phyloP scores from a whole-genome alignment of 1,139 yeast species.

The Candida albicans region DNA sequence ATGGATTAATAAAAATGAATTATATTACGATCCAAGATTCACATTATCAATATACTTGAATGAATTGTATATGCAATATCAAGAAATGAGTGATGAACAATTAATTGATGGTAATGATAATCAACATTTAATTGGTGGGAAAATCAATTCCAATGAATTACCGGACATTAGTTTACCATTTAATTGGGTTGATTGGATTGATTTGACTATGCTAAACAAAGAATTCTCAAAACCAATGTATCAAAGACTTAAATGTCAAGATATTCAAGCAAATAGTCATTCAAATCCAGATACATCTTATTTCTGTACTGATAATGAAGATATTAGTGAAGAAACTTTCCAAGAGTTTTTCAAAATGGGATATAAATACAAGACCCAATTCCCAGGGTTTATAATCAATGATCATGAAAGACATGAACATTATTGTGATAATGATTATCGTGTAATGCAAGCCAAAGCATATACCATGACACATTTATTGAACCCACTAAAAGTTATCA shows the following conservation, averaged over 20 bases:
- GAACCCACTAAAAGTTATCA: constrained; percentile 31
- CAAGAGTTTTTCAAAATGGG: constrained; percentile 18
- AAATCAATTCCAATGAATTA: constrained; percentile 7
- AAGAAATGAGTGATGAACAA: background rate
- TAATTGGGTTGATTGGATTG: constrained; percentile 30
- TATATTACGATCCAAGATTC: constrained; percentile 44
- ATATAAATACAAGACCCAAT: constrained; percentile 20
- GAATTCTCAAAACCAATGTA: constrained; percentile 28
- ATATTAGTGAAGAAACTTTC: constrained; percentile 22
- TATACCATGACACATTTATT: constrained; percentile 31
- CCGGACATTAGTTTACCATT: constrained; percentile 28
- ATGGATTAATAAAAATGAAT: constrained; percentile 17
- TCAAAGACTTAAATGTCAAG: constrained; percentile 23
- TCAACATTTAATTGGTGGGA: background rate
- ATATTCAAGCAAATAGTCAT: constrained; percentile 20
- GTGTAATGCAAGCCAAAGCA: constrained; percentile 30
- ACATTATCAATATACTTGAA: constrained; percentile 45
- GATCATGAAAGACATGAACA: constrained; percentile 29
- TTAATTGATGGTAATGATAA: constrained; percentile 10
- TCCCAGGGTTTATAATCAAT: constrained; percentile 30
- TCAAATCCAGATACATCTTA: constrained; percentile 22
- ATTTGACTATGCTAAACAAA: constrained; percentile 34
- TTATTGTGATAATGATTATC: constrained; percentile 26
- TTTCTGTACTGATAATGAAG: constrained; percentile 23
- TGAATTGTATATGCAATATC: constrained; percentile 20